phyloP scores from a whole-genome alignment of 345 rosid genomes.

The Toxicodendron radicans region DNA sequence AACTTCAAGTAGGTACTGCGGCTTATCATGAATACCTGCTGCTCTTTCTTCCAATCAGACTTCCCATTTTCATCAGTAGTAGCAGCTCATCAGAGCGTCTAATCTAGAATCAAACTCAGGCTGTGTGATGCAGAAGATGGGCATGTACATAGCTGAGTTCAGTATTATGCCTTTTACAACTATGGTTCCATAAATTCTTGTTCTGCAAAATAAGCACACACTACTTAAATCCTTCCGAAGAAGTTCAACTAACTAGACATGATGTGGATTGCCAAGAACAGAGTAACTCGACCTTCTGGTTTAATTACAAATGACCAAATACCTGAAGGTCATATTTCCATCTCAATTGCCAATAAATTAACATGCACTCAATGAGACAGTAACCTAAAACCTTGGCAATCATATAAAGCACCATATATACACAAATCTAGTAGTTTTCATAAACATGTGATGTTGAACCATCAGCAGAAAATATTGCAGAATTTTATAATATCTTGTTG shows the following conservation, averaged over 20 bases:
- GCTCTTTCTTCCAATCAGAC: not conserved
- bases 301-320: not conserved
- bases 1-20: not conserved
- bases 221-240: not conserved
- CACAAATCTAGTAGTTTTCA: not conserved
- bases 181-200: too few relatives aligned
- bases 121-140: too few relatives aligned
- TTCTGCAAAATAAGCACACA: not conserved
- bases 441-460: not conserved
- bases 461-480: too few relatives aligned
- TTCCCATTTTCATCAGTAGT: not conserved
- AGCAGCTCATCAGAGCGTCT: not conserved
- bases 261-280: not conserved
- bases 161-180: not conserved
- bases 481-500: not conserved
- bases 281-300: not conserved
- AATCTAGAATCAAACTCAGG: not conserved
- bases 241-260: not conserved
- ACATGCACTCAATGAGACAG: not conserved
- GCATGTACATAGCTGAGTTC: not conserved
- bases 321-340: not conserved
- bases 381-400: too few relatives aligned
- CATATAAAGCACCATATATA: not conserved
- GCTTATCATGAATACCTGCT: not conserved
- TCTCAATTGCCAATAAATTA: too few relatives aligned